Base-by-base conservation (phyloP, 1,284 basidiomycete species). In the Tilletia horrida region DNA sequence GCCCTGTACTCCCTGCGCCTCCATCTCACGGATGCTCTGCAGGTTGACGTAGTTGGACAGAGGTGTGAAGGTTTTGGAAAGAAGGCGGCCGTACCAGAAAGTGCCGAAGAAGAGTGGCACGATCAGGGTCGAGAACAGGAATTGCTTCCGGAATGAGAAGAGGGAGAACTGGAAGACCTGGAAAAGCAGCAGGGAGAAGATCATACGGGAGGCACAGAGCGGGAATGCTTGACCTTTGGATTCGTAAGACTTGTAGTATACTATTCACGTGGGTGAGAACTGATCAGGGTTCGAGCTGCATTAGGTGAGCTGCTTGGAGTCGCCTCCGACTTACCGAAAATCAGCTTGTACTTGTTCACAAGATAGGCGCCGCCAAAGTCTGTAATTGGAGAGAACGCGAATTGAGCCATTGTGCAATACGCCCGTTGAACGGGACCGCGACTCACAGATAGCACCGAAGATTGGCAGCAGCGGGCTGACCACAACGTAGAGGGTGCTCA, bases 161-260 rank as follows among this genome's bases (percentile, higher is more conserved):
- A 97, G 89, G 50, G 75, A 77, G 52, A 81, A 73, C 45, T 81
- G 78, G 69, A 81, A 81, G 6, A 78, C 48, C 48, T 81, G 78
- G 73, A 80, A 81, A 25, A 81, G 68, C 2, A 78, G 62, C 47
- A 81, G 66, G 2, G 77, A 82, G 71, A 79, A 76, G 14, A 81
- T 78, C 59, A 83, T 81, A 1, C 83, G 68, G 18, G 72, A 69
- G 47, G 81, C 80, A 23, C 80, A 78, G 13, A 83, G 74, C 14
- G 92, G 92, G 93, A 94, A 97, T 0, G 92, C 93, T 83, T 94
- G 91, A 1, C 93, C 92, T 75, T 90, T 90, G 0, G 89, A 91
- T 83, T 95, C 93, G 83, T 94, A 95, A 0, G 92, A 91, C 78
- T 92, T 93, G 84, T 93, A 93, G 83, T 93, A 92, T 2, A 93